Base-by-base conservation (phyloP, 2,329 filamentous ascomycete species). In the Nectriaceae sp. region DNA sequence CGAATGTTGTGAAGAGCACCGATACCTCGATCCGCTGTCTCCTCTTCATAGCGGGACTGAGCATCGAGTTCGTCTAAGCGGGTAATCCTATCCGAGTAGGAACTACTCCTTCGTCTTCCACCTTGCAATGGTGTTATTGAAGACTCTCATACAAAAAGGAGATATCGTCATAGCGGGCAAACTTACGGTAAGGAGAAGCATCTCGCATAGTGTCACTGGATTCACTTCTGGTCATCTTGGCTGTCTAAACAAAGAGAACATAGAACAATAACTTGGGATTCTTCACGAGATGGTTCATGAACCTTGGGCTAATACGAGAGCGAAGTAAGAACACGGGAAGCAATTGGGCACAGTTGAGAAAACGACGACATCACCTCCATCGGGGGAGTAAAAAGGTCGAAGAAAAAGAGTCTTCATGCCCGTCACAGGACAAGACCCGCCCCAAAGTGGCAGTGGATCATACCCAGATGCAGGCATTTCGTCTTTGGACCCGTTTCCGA, bases 1-100 rank as follows among this genome's bases (percentile, higher is more conserved):
- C 62, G 64, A 24, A 70, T 67, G 48, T 67, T 56, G 46, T 69
- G 59, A 50, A 72, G 52, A 41, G 65, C 57, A 11, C 64, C 63
- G 44, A 70, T 49, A 42, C 65, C 57, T 47, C 67, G 46, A 38
- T 74, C 71, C 22, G 65, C 69, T 15, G 66, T 58, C 55, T 78
- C 75, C 22, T 72, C 66, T 36, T 69, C 65, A 52, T 76, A 76
- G 18, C 68, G 65, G 16, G 60, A 55, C 36, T 65, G 63, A 11
- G 72, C 71, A 54, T 79, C 75, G 45, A 66, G 62, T n/a, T 72
- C 66, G 36, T 75, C 62, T 8, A 66, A 40, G 20, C 49, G 58
- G 21, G 59, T 47, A 40, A 65, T 61, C 22, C 52, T 50, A 36
- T 65, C 60, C 29, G 56, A 47, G 21, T 53, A 44, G 35, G 59